A percentile compares a stretch with the other conserved stretches of the same genome.
Conservation (phyloP, 352 stramenopile species). For the Phytophthora pluvialis region DNA sequence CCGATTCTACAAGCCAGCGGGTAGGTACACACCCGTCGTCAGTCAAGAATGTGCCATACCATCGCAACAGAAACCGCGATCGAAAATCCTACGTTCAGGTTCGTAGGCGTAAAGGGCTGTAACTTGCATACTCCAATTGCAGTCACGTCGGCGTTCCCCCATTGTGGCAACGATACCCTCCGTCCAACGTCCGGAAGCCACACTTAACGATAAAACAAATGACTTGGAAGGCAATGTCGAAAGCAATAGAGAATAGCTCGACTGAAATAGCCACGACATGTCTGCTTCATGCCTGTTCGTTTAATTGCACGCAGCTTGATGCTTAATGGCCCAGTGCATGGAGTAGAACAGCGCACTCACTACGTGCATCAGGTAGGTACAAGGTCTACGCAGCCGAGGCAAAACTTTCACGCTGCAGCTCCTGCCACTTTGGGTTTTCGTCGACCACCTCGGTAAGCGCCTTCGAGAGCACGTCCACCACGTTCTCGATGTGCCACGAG, state of each 20-base stretch:
- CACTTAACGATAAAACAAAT: too few species aligned
- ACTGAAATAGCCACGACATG: conserved; percentile 28
- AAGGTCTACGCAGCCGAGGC: conserved; percentile 6
- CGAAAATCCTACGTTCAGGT: conserved; percentile 54
- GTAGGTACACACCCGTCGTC: background rate
- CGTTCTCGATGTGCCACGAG: conserved; percentile 54
- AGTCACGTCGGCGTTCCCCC: conserved; percentile 12
- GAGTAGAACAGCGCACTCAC: too few species aligned
- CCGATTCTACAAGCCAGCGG: conserved; percentile 43
- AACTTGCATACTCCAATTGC: conserved; percentile 52
- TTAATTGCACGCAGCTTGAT: too few species aligned
- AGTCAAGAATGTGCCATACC: background rate
- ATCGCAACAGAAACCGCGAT: background rate
- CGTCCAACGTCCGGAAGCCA: too few species aligned
- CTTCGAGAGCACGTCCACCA: conserved; percentile 41
- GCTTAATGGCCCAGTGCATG: too few species aligned
- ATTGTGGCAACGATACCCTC: conserved; percentile 16
- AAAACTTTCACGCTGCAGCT: conserved; percentile 28
- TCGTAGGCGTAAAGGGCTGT: conserved; percentile 69
- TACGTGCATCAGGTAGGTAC: too few species aligned
- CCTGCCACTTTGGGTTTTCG: conserved; percentile 44
- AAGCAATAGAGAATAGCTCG: conserved; percentile 25
- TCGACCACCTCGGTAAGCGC: conserved; percentile 40
- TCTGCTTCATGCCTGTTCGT: too few species aligned
- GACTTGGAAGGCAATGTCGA: too few species aligned